Evolutionary conservation across 345 rosid species (phyloP), one percentile per base, ranked within the genome.

Genomic region (Acer saccharum): DNA sequence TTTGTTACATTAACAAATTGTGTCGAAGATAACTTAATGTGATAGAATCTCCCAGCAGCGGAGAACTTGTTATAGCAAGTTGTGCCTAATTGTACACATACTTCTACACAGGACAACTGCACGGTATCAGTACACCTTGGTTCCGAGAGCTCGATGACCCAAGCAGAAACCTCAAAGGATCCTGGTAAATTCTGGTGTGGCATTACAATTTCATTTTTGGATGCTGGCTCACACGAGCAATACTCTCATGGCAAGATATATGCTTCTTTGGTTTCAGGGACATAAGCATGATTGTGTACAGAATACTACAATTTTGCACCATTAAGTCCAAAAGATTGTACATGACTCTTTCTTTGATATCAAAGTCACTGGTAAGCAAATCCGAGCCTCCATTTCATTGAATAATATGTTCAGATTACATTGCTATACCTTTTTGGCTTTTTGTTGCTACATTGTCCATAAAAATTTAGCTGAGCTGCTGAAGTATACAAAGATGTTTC

Each of bases 81-180:
- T 63, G 35, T 27, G 68, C 41, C 58, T 62, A 62, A 29, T 13
- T 48, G 7, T 74, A 7, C 50, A 11, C 50, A 6, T 46, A 2
- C 52, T 27, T 75, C 57, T 50, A 73, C 41, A 78, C 75, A 88
- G 90, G 89, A 81, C 68, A 79, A 70, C 71, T 57, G 81, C 81
- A 67, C 29, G 60, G 80, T 75, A 23, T 74, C 39, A 25, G 54
- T 20, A 29, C 80, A 76, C 77, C 76, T 83, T 52, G 90, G 76
- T 79, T 91, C 91, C 14, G 91, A 87, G 72, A 82, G 89, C 88
- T 88, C 92, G 76, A 84, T 86, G 29, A 88, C 83, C 74, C 83
- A 78, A 78, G 74, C 71, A 41, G 83, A 84, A 70, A 54, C 75
- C 65, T 72, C 81, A 32, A 73, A 70, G 72, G 69, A 71, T 74